Conservation (phyloP, 139 green algal species). For the Chlamydomonas schloesseri region DNA sequence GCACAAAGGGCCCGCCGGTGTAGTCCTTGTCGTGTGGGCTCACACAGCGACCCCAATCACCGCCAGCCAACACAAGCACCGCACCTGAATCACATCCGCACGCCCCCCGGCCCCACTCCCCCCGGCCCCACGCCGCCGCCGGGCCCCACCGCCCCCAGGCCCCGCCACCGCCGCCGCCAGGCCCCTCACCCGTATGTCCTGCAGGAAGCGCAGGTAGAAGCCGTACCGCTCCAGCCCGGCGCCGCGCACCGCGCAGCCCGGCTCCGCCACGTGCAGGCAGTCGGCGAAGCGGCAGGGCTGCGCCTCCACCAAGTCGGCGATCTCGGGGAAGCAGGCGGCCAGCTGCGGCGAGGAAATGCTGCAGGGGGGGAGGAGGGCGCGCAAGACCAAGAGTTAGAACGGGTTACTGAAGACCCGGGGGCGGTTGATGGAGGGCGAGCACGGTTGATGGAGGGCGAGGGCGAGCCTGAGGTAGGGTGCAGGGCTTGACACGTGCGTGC, state of each 20-base stretch:
- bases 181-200: constrained; percentile 69
- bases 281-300: constrained; percentile 84
- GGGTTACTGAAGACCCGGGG: neutral
- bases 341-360: constrained; percentile 51
- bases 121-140: too few relatives aligned
- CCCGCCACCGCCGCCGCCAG: constrained; percentile 5
- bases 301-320: constrained; percentile 42
- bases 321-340: constrained; percentile 73
- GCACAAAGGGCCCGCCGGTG: too few relatives aligned
- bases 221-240: constrained; percentile 75
- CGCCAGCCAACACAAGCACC: too few relatives aligned
- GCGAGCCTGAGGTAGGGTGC: too few relatives aligned
- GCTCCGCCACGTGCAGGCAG: constrained; percentile 92
- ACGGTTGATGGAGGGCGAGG: too few relatives aligned
- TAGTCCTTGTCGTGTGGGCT: too few relatives aligned
- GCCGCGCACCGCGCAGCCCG: constrained; percentile 81
- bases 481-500: too few relatives aligned
- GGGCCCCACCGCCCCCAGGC: neutral
- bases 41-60: too few relatives aligned
- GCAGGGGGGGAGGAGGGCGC: neutral
- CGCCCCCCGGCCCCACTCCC: too few relatives aligned
- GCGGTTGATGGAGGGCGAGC: neutral
- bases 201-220: constrained; percentile 81
- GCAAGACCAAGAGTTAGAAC: neutral
- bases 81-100: too few relatives aligned